phyloP scores from a whole-genome alignment of 2,329 filamentous ascomycete species.

The Elsinoe ampelina region DNA sequence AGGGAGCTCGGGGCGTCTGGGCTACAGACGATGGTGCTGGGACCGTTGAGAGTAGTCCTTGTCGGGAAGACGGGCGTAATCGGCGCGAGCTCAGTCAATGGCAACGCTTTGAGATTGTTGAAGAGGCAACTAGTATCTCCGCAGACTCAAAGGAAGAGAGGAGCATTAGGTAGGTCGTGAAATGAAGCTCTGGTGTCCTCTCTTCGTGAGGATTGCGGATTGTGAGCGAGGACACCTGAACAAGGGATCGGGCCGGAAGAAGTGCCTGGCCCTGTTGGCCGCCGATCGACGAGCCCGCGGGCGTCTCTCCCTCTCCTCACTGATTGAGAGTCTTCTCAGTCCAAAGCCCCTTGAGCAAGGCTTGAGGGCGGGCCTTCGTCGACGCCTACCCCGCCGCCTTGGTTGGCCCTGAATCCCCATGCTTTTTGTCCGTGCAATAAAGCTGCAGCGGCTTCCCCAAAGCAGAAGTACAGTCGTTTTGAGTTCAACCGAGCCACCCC shows the following conservation, averaged over 20 bases:
- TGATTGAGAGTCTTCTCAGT: too few relatives aligned
- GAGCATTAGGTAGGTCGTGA: conserved; percentile 7
- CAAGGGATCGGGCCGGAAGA: not conserved
- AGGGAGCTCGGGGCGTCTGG: conserved; percentile 4
- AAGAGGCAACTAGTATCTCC: conserved; percentile 5
- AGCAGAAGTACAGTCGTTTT: too few relatives aligned
- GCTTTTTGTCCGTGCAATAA: too few relatives aligned
- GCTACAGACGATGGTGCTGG: conserved; percentile 9
- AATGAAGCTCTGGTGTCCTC: conserved; percentile 5
- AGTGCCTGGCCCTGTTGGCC: not conserved
- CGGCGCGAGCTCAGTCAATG: conserved; percentile 9
- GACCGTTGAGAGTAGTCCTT: conserved; percentile 12
- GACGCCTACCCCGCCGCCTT: not conserved
- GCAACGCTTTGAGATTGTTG: conserved; percentile 13
- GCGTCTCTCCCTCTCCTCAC: too few relatives aligned
- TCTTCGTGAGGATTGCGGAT: conserved; percentile 9
- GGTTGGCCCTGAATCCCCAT: not conserved
- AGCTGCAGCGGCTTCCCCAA: too few relatives aligned
- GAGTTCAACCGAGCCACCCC: too few relatives aligned
- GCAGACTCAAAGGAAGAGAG: conserved; percentile 12
- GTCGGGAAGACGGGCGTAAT: not conserved
- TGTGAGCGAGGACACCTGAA: not conserved
- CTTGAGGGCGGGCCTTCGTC: too few relatives aligned
- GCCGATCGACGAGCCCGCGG: not conserved
- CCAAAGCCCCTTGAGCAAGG: too few relatives aligned